Evolutionary conservation across 352 stramenopile species (phyloP), one percentile per base, ranked within the genome.

Genomic region (Thalassiosira livingstoniorum): DNA sequence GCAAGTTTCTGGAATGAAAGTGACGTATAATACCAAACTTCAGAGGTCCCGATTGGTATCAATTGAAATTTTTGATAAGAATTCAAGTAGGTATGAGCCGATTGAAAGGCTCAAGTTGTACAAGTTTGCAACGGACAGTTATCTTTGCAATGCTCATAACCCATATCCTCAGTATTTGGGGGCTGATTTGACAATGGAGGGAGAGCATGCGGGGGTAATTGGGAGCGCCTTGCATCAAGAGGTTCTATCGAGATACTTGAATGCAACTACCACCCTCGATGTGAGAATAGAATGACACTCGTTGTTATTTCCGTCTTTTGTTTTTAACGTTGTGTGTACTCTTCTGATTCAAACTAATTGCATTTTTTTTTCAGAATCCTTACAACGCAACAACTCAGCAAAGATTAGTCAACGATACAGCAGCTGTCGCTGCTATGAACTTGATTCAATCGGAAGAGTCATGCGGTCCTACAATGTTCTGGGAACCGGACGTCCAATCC

Each of bases 1-100:
- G 4, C 81, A 88, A 75, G 58, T 83, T 15, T 85, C 81, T 58
- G 80, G 80, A n/a, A 62, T 88, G 63, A 71, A 63, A 29, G 43
- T 82, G 1, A 75, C 71, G 11, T 88, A 85, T 58, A 88, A 88
- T 63, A 79, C 58, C 11, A 0, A 78, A 51, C 25, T 68, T 18
- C 2, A 53, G 53, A 35, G 60, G 23, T 68, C 60, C 47, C n/a
- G 76, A 45, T n/a, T 88, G 11, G 57, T 85, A 23, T 29, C 65
- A 15, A 51, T 88, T 37, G 71, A 88, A 29, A 55, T 88, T 55
- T 80, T 72, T 45, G 35, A 88, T 55, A 27, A 25, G 25, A 55
- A 68, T 0, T 58, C 47, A 21, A 35, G 73, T 23, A 43, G 70
- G 18, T 88, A 66, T 70, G 37, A 53, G 10, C 64, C 69, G 25